These are phyloP conservation scores for Ceratocystis diversiconidia DNA, from an alignment of 2,329 filamentous ascomycete genomes.

Conservation along the genomic window DNA sequence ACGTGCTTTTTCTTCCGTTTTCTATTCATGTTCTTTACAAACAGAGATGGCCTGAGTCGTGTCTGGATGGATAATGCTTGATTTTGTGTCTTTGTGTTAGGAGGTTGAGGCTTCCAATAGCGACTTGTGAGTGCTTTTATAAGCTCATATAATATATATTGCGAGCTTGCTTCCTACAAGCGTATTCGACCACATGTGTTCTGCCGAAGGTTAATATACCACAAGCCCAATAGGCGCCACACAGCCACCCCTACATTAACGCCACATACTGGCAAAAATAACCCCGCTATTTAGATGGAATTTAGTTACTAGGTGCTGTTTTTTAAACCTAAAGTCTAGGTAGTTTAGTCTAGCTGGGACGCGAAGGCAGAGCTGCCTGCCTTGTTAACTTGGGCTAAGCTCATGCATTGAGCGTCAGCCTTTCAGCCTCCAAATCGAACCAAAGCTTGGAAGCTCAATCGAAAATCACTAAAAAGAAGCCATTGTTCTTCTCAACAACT, in stretches of 20 bases:
- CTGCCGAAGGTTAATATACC: no score
- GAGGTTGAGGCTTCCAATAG: no score
- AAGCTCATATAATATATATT: not conserved
- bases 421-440: not conserved
- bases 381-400: not conserved
- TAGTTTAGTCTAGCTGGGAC: not conserved
- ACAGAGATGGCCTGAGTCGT: not conserved
- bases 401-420: constrained; percentile 9
- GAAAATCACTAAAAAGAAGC: not conserved
- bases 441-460: not conserved
- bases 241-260: not conserved
- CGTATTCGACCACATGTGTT: not conserved
- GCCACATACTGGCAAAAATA: not conserved
- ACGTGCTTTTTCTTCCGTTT: not conserved
- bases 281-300: constrained; percentile 3
- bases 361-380: constrained; percentile 10
- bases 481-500: not conserved
- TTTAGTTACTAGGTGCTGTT: not conserved
- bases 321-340: not conserved
- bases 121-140: no score
- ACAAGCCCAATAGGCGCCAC: not conserved
- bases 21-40: not conserved
- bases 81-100: not conserved
- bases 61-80: not conserved
- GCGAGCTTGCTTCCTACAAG: not conserved